Conservation (phyloP, 352 stramenopile species). For the Pythium phragmitis region DNA sequence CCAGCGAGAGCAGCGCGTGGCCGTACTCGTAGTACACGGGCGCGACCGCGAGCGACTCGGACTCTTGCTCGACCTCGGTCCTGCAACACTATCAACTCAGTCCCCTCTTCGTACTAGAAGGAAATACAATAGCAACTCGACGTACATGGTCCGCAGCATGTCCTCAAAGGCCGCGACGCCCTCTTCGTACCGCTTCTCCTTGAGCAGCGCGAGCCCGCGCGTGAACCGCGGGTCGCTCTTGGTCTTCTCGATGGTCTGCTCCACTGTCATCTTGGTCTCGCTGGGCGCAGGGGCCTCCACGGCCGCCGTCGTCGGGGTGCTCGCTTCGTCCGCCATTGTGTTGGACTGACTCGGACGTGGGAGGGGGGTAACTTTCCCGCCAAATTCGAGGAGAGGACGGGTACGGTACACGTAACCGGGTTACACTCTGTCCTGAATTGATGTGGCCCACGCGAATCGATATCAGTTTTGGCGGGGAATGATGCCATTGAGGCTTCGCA, state of each 20-base stretch:
- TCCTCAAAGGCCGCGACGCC: slow-evolving; percentile 75
- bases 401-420: background rate
- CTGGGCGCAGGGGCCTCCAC: background rate
- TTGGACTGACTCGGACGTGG: background rate
- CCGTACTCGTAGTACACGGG: slow-evolving; percentile 80
- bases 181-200: slow-evolving; percentile 82
- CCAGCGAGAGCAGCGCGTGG: slow-evolving; percentile 71
- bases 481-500: background rate
- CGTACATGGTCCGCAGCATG: slow-evolving; percentile 75
- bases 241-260: slow-evolving; percentile 49
- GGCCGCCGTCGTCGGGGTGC: slow-evolving; percentile 3
- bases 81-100: slow-evolving; percentile 21
- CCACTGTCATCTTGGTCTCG: slow-evolving; percentile 19
- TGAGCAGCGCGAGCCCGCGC: slow-evolving; percentile 64
- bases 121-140: background rate
- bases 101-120: background rate
- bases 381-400: slow-evolving; percentile 18
- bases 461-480: slow-evolving; percentile 16
- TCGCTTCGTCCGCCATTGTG: slow-evolving; percentile 9
- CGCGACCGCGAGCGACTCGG: slow-evolving; percentile 49
- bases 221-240: slow-evolving; percentile 71
- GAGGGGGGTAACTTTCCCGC: slow-evolving; percentile 17
- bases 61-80: slow-evolving; percentile 68
- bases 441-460: slow-evolving; percentile 16
- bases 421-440: background rate